Conservation (phyloP, 2,329 filamentous ascomycete species). For the Nigrospora osmanthi region DNA sequence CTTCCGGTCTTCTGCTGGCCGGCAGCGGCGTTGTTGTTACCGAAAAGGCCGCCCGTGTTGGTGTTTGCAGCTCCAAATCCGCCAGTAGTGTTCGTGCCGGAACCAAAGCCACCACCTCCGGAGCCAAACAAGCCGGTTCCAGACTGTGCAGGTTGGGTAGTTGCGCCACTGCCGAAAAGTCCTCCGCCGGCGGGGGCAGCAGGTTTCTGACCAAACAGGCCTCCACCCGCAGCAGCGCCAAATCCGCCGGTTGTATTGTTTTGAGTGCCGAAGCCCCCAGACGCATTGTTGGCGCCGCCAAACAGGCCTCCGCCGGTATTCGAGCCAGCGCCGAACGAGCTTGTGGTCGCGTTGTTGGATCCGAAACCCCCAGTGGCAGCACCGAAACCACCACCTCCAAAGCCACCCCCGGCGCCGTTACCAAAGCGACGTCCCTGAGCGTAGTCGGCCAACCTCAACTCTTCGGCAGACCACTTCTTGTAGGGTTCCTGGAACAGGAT, state of each 20-base stretch:
- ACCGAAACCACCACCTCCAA: constrained; percentile 3
- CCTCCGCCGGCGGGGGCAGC: constrained; percentile 19
- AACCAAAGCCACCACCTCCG: constrained; percentile 40
- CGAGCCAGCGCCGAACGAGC: constrained; percentile 18
- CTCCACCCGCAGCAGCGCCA: constrained; percentile 17
- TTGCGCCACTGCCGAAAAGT: constrained; percentile 30
- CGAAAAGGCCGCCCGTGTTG: constrained; percentile 28
- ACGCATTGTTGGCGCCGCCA: constrained; percentile 10
- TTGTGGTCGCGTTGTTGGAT: constrained; percentile 7
- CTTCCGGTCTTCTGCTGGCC: constrained; percentile 16
- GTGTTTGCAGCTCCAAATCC: constrained; percentile 38
- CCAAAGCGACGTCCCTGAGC: constrained; percentile 77
- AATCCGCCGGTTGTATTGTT: constrained; percentile 11
- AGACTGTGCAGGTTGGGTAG: constrained; percentile 14
- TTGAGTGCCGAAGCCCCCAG: constrained; percentile 18
- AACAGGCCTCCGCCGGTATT: constrained; percentile 23
- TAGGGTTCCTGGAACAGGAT: constrained; percentile 73
- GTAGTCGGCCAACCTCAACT: constrained; percentile 80
- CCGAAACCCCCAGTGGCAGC: constrained; percentile 2
- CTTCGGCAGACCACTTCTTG: constrained; percentile 85
- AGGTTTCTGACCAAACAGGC: constrained; percentile 32
- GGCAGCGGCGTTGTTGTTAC: constrained; percentile 11
- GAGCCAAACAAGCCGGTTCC: constrained; percentile 16
- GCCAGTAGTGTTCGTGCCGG: constrained; percentile 25
- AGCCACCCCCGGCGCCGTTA: constrained; percentile 71